A percentile compares a stretch with the other conserved stretches of the same genome.
These are phyloP conservation scores for Boletus rubescentipes DNA, from an alignment of 768 basidiomycete species.

Conservation along the genomic window DNA sequence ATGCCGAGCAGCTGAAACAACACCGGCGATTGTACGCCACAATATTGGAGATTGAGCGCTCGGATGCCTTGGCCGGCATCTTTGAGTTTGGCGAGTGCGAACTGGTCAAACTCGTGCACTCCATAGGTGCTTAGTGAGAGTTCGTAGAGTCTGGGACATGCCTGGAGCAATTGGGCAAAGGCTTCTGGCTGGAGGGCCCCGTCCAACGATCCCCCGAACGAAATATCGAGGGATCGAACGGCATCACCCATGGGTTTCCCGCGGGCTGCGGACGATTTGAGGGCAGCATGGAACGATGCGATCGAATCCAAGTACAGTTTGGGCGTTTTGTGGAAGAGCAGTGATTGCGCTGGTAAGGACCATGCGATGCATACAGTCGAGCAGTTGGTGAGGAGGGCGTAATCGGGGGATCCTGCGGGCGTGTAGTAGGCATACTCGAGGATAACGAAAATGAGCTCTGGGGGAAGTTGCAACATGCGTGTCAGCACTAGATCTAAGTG, in stretches of 20 bases:
- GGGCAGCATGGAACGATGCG: slow-evolving; percentile 15
- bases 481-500: background rate
- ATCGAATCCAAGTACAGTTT: slow-evolving; percentile 1
- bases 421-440: slow-evolving; percentile 29
- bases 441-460: slow-evolving; percentile 23
- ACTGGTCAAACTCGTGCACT: slow-evolving; percentile 31
- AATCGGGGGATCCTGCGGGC: slow-evolving; percentile 14
- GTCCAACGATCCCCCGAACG: slow-evolving; percentile 9
- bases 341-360: slow-evolving; percentile 28
- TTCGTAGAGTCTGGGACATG: slow-evolving; percentile 36
- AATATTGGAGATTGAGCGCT: slow-evolving; percentile 33
- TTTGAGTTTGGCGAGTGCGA: slow-evolving; percentile 27
- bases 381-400: slow-evolving; percentile 20
- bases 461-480: slow-evolving; percentile 19
- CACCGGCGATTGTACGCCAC: slow-evolving; percentile 43
- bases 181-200: slow-evolving; percentile 6
- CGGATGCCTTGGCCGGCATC: slow-evolving; percentile 27
- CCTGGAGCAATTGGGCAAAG: slow-evolving; percentile 21
- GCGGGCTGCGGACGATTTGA: slow-evolving; percentile 15
- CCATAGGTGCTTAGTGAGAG: slow-evolving; percentile 26
- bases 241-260: slow-evolving; percentile 14
- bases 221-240: slow-evolving; percentile 25
- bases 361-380: slow-evolving; percentile 29
- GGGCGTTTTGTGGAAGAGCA: slow-evolving; percentile 27
- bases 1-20: slow-evolving; percentile 42